Evolutionary conservation across 495 filamentous ascomycete genomes (phyloP), one percentile per base, ranked within the genome.

Genomic region (Penicillium odoratum): DNA sequence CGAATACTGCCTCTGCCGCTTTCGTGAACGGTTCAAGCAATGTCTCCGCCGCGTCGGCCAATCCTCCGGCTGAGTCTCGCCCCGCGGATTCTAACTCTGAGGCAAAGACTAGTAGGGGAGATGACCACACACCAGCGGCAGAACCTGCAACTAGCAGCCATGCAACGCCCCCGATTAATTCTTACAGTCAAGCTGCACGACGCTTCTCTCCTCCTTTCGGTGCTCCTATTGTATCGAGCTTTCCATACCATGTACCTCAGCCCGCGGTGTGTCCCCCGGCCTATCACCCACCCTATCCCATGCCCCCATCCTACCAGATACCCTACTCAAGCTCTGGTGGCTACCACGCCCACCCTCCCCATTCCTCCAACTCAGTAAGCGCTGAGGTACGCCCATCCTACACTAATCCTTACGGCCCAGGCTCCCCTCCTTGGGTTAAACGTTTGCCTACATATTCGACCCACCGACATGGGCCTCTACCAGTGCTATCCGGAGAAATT

Each of bases 1-100:
- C 42, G 33, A 62, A 33, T 29, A 29, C 48, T 51, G 15, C 52
- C 4, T n/a, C 57, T 31, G 28, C 34, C 50, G 11, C 51, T 25
- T 45, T 56, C 26, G n/a, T 36, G 7, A n/a, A n/a, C 56, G 6
- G 21, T 51, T n/a, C 45, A 28, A 44, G 15, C 29, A 57, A 43
- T 58, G 42, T 2, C 26, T 5, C 51, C 46, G 29, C 26, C 5
- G 3, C 58, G 8, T 18, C 58, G 5, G n/a, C 18, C 9, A 44
- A 30, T 38, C n/a, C 42, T 48, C 58, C 53, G 6, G 21, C 55
- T 25, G 51, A 55, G 8, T 6, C 28, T 4, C 46, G 29, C 11
- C 21, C 44, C 3, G 21, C 43, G 8, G 53, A 46, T 29, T 18
- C 30, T 7, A 38, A 47, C 9, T 1, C n/a, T 9, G 21, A 26